These are phyloP conservation scores for Beauveria sp. DNA, from an alignment of 2,329 filamentous ascomycete genomes.

Conservation along the genomic window DNA sequence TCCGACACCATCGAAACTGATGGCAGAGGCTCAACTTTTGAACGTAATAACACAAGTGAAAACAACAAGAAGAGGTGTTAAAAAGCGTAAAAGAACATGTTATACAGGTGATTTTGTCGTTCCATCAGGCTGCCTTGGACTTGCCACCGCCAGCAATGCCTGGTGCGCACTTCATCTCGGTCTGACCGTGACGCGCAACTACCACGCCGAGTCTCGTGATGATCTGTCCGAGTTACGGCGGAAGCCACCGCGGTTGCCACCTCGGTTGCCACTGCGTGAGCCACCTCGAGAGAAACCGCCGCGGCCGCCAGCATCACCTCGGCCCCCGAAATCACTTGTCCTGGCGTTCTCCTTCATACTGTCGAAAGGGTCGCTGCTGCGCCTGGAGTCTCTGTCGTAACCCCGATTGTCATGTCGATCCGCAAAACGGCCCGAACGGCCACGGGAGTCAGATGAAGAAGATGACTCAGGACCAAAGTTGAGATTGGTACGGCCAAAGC, in stretches of 20 bases:
- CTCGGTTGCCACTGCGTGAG: conserved; percentile 1
- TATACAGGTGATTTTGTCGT: conserved; percentile 3
- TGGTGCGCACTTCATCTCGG: not conserved
- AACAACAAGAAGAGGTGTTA: conserved; percentile 1
- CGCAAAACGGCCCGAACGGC: conserved; percentile 13
- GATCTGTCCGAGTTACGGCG: not conserved
- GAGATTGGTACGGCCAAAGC: conserved; percentile 26
- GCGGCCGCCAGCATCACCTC: not conserved
- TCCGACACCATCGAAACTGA: not conserved
- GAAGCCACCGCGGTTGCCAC: conserved; percentile 8
- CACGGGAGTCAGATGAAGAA: not conserved
- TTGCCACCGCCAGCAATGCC: not conserved
- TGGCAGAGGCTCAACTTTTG: not conserved
- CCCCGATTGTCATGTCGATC: conserved; percentile 3
- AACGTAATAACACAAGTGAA: conserved; percentile 8
- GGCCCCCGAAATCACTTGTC: conserved; percentile 10
- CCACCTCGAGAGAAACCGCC: not conserved
- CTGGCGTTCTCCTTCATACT: conserved; percentile 13
- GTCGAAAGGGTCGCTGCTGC: conserved; percentile 17
- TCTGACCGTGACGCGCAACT: not conserved
- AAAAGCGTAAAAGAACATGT: not conserved
- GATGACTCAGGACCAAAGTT: conserved; percentile 21
- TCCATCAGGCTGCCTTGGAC: not conserved
- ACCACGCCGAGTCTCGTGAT: not conserved
- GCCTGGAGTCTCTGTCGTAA: not conserved